Evolutionary conservation across 805 yeast species (phyloP), one percentile per base, ranked within the genome.

Genomic region (Saccharomycopsis guyanensis): DNA sequence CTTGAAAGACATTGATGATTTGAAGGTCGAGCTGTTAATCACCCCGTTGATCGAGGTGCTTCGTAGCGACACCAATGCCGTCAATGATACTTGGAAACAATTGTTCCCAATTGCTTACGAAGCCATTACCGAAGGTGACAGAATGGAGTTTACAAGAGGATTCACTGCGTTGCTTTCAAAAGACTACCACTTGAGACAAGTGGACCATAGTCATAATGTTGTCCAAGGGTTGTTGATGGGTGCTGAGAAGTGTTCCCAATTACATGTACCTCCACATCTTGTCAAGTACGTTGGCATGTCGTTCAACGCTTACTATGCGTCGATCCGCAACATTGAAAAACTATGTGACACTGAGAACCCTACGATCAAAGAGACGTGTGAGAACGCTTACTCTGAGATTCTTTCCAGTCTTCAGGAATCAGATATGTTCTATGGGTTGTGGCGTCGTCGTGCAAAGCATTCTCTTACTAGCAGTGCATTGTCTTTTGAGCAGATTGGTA

Each of bases 361-460:
- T 73, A 24, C 22, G 12, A 33, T 48, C 10, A 73, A 81, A 22
- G 96, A 89, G 48, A 81, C 88, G 2, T 88, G 87, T 45, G 80
- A 83, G 51, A 97, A 93, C 65, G 96, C 98, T 0, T 65, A 91
- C 42, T 78, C 87, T 33, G 97, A 93, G 63, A 68, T 91, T 63
- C 93, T 89, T 56, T 81, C 96, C 3, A 78, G 82, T 6, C 65
- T 93, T 43, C 94, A 87, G 57, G 98, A 93, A 57, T 93, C 86
- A 43, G 98, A 93, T 57, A 84, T 91, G 88, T 93, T 91, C 61
- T 91, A 93, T 61, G 99, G 99, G 2, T 71, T 88, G 55, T 93
- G 99, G 99, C 78, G 97, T 66, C 74, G 96, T 60, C 75, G 97
- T 46, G 95, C 97, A 4, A 89, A 88, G 62, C 93, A 88, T 59